phyloP scores from a whole-genome alignment of 257 asterid species.

The Mentha longifolia region DNA sequence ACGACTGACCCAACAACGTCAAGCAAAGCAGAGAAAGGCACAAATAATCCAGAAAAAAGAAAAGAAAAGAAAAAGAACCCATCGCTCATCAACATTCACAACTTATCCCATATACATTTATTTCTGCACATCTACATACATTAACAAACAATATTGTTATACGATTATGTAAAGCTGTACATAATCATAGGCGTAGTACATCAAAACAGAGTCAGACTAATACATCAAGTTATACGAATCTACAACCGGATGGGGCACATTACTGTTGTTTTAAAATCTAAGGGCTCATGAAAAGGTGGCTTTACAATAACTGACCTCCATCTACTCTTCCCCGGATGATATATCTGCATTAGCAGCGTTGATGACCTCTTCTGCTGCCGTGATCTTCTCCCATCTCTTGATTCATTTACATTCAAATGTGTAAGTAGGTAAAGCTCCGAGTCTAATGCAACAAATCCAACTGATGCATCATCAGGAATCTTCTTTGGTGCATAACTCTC shows the following conservation, averaged over 20 bases:
- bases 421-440: constrained; percentile 73
- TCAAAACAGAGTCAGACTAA: constrained; percentile 3
- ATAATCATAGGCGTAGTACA: constrained; percentile 27
- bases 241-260: constrained; percentile 73
- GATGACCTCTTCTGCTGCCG: constrained; percentile 68
- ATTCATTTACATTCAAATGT: constrained; percentile 40
- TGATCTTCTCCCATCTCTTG: constrained; percentile 44
- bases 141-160: constrained; percentile 21
- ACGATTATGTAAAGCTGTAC: constrained; percentile 19
- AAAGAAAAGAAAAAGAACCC: background rate
- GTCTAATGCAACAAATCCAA: constrained; percentile 75
- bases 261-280: constrained; percentile 74
- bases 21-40: background rate
- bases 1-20: background rate
- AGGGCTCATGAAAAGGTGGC: constrained; percentile 64
- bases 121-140: constrained; percentile 29
- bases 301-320: constrained; percentile 70
- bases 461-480: constrained; percentile 53
- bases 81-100: constrained; percentile 4
- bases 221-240: constrained; percentile 32
- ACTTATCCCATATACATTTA: constrained; percentile 27
- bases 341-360: constrained; percentile 65
- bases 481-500: constrained; percentile 75
- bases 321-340: constrained; percentile 63
- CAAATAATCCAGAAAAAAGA: background rate